phyloP scores from a whole-genome alignment of 2,329 filamentous ascomycete species.

The Fusarium oligoseptatum region DNA sequence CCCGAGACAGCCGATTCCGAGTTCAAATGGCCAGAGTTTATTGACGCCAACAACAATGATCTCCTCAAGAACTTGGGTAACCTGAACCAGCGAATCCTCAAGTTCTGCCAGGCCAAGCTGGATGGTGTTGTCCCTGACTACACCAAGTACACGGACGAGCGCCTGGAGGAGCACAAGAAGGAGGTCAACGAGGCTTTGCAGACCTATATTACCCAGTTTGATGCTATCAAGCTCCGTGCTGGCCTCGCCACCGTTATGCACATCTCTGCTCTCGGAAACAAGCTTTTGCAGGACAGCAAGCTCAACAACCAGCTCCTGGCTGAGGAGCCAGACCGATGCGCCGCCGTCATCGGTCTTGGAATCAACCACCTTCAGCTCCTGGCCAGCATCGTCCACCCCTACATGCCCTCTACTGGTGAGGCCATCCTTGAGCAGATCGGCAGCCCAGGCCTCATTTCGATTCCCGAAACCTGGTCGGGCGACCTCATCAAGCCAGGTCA shows the following conservation, averaged over 20 bases:
- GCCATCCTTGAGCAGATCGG: conserved; percentile 85
- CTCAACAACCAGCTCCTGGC: conserved; percentile 68
- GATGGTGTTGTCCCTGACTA: conserved; percentile 76
- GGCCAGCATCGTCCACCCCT: conserved; percentile 83
- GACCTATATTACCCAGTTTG: conserved; percentile 76
- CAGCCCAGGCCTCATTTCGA: conserved; percentile 61
- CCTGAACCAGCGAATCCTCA: conserved; percentile 80
- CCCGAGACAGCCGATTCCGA: conserved; percentile 90
- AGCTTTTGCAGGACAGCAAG: conserved; percentile 65
- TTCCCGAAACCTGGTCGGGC: conserved; percentile 76
- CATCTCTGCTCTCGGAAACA: conserved; percentile 70
- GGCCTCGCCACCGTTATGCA: conserved; percentile 76
- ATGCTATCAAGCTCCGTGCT: conserved; percentile 77
- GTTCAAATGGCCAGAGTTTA: conserved; percentile 89
- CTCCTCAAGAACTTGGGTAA: conserved; percentile 83
- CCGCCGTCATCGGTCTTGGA: conserved; percentile 78
- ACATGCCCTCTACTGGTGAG: conserved; percentile 83
- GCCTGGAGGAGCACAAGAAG: conserved; percentile 66
- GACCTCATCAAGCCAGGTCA: conserved; percentile 78
- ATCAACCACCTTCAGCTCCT: conserved; percentile 88
- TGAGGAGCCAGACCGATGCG: conserved; percentile 67
- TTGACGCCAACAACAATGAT: conserved; percentile 88
- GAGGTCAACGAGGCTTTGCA: conserved; percentile 76
- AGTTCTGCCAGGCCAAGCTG: conserved; percentile 83
- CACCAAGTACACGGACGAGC: conserved; percentile 67